These are phyloP conservation scores for Schizonepeta tenuifolia DNA, from an alignment of 257 asterid species.

Conservation along the genomic window DNA sequence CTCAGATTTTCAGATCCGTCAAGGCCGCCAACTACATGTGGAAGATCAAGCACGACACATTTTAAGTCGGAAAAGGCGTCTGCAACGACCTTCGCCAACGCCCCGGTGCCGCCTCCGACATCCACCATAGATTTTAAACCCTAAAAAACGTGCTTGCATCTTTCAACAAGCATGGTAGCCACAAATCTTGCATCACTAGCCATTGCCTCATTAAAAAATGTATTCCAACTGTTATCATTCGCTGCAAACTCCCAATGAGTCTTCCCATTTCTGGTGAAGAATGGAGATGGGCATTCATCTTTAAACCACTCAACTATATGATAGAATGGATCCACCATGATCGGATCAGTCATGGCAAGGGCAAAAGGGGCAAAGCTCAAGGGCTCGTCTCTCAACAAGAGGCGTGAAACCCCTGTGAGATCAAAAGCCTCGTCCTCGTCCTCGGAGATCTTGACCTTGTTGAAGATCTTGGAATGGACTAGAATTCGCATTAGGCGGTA, in stretches of 20 bases:
- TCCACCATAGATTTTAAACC: slow-evolving; percentile 10
- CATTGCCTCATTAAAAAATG: background rate
- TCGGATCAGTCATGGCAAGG: background rate
- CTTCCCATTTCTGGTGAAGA: background rate
- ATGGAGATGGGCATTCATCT: background rate
- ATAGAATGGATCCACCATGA: background rate
- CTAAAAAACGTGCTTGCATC: background rate
- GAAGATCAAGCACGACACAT: slow-evolving; percentile 30
- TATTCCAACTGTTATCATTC: background rate
- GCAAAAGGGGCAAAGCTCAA: background rate
- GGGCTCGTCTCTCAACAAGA: slow-evolving; percentile 17
- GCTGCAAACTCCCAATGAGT: background rate
- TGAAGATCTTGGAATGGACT: slow-evolving; percentile 16
- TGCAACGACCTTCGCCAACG: background rate
- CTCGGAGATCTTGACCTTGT: background rate
- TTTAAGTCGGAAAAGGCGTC: background rate
- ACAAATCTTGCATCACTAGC: background rate
- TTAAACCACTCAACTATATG: background rate
- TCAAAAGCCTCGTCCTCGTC: slow-evolving; percentile 13
- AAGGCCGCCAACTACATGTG: slow-evolving; percentile 29
- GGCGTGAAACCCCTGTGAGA: slow-evolving; percentile 8
- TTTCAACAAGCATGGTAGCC: background rate
- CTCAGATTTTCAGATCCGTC: slow-evolving; percentile 20
- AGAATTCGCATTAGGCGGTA: slow-evolving; percentile 3
- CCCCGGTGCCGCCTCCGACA: slow-evolving; percentile 19